These are phyloP conservation scores for Ascodesmis nigricans DNA, from an alignment of 495 filamentous ascomycete genomes.

Conservation along the genomic window DNA sequence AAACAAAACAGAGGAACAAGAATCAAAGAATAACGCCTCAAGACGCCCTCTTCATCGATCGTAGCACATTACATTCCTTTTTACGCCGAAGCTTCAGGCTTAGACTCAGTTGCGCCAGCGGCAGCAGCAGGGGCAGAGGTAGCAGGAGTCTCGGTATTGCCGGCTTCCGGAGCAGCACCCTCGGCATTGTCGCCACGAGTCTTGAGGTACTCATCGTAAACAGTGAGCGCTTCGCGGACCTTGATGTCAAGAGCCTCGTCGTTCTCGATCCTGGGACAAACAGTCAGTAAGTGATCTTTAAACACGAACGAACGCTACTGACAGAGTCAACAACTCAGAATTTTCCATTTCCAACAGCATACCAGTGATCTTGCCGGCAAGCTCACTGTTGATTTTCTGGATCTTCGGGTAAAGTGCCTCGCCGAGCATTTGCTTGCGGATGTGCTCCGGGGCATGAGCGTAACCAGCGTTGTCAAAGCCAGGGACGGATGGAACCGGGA, in stretches of 20 bases:
- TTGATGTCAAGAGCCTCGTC: slow-evolving; percentile 74
- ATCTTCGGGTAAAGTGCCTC: slow-evolving; percentile 98
- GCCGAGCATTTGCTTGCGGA: slow-evolving; percentile 92
- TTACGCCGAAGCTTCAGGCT: no score
- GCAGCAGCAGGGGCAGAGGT: no score
- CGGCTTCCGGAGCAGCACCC: slow-evolving; percentile 12
- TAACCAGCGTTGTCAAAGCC: slow-evolving; percentile 8
- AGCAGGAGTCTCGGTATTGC: slow-evolving; percentile 3
- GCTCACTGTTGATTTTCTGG: slow-evolving; percentile 67
- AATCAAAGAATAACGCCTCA: no score
- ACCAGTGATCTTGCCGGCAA: slow-evolving; percentile 97
- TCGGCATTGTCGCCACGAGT: slow-evolving; percentile 29
- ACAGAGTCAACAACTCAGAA: slow-evolving; percentile 76
- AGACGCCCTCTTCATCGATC: no score
- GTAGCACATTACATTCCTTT: no score
- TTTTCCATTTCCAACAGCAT: slow-evolving; percentile 99
- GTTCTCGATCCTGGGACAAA: slow-evolving; percentile 51
- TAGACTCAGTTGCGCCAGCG: no score
- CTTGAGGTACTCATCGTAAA: slow-evolving; percentile 98
- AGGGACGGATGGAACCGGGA: slow-evolving; percentile 28
- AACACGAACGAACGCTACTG: slow-evolving; percentile 30
- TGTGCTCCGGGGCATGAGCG: slow-evolving; percentile 35
- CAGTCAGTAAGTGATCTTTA: slow-evolving; percentile 15
- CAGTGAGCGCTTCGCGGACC: slow-evolving; percentile 86
- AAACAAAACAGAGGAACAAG: no score